phyloP scores from a whole-genome alignment of 768 basidiomycete genomes.

The Amanita fuliginea region DNA sequence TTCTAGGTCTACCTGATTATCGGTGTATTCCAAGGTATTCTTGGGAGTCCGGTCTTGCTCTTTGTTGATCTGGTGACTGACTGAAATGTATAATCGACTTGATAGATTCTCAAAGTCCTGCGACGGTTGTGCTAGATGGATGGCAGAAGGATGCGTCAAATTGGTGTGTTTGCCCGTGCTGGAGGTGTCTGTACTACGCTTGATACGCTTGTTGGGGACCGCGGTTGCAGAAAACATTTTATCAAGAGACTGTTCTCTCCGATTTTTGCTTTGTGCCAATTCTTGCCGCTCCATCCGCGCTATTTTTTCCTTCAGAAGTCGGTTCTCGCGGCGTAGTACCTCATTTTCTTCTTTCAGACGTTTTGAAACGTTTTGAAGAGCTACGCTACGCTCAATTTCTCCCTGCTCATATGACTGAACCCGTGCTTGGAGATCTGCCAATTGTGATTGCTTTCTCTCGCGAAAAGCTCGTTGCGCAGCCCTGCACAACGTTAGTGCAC shows the following conservation, averaged over 20 bases:
- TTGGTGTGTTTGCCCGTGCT: background rate
- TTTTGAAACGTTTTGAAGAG: constrained; percentile 74
- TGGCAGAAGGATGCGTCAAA: constrained; percentile 22
- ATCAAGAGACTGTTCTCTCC: constrained; percentile 36
- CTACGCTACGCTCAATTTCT: constrained; percentile 82
- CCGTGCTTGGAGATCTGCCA: constrained; percentile 79
- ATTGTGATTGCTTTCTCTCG: constrained; percentile 81
- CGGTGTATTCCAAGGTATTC: constrained; percentile 18
- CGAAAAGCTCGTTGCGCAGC: constrained; percentile 86
- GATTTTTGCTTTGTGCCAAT: constrained; percentile 22
- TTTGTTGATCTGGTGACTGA: constrained; percentile 18
- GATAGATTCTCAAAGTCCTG: constrained; percentile 28
- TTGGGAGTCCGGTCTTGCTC: constrained; percentile 17
- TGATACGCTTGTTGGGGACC: background rate
- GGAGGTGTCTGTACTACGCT: background rate
- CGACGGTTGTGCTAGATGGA: constrained; percentile 42
- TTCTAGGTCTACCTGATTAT: constrained; percentile 16
- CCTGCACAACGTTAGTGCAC: constrained; percentile 25
- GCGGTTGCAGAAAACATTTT: background rate
- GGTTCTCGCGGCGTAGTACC: constrained; percentile 56
- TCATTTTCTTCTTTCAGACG: constrained; percentile 84
- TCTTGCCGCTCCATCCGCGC: constrained; percentile 23
- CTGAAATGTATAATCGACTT: constrained; percentile 22
- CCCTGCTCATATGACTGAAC: constrained; percentile 81
- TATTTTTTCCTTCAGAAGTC: constrained; percentile 41